phyloP scores from a whole-genome alignment of 139 green algal genomes.

The Chlamydomonas urium region DNA sequence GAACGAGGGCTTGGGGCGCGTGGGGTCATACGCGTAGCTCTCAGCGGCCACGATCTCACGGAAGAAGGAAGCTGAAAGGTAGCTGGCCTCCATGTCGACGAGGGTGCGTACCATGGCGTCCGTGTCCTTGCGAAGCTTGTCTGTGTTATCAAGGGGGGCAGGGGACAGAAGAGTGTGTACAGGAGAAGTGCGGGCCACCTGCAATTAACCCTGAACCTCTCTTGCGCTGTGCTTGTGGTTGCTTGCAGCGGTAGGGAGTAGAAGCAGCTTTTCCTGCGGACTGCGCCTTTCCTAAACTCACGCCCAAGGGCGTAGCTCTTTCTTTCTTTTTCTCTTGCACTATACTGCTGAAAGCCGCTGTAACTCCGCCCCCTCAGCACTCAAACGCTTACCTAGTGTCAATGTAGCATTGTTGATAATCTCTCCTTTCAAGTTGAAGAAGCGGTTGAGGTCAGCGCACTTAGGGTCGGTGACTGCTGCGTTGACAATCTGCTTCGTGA shows the following conservation, averaged over 20 bases:
- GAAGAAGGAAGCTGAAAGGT: conserved; percentile 91
- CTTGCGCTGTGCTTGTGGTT: no score
- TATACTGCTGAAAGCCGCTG: no score
- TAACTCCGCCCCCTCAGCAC: no score
- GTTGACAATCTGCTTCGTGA: conserved; percentile 80
- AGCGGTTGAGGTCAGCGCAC: conserved; percentile 65
- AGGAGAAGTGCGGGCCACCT: no score
- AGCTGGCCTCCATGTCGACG: conserved; percentile 92
- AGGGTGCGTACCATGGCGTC: conserved; percentile 63
- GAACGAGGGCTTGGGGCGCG: conserved; percentile 46
- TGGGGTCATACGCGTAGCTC: conserved; percentile 52
- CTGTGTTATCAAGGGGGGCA: no score
- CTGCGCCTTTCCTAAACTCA: no score
- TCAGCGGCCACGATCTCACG: conserved; percentile 72
- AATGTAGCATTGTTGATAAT: conserved; percentile 65
- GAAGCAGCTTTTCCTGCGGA: no score
- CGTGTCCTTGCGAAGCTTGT: conserved; percentile 45
- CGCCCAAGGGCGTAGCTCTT: no score
- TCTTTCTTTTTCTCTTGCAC: no score
- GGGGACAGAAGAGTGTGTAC: no score
- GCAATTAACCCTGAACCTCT: no score
- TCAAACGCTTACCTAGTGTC: conserved; percentile 55
- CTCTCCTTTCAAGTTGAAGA: conserved; percentile 75
- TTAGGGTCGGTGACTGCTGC: conserved; percentile 59
- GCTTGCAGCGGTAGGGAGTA: no score